These are phyloP conservation scores for Cyclostephanos tholiformis DNA, from an alignment of 108 stramenopile genomes.

Conservation along the genomic window DNA sequence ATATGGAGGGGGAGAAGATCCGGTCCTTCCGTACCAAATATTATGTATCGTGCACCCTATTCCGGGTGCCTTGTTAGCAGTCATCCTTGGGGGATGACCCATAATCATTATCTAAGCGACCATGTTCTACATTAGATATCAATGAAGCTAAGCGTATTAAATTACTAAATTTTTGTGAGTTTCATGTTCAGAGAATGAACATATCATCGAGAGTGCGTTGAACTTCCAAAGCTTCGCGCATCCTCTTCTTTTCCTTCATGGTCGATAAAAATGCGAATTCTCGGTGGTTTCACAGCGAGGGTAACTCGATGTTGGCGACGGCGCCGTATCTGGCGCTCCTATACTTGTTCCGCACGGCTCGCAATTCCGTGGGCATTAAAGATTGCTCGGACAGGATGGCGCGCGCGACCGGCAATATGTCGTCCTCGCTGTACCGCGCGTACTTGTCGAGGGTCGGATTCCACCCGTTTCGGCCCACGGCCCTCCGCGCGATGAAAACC, in stretches of 20 bases:
- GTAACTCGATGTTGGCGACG: constrained; percentile 55
- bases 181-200: no score
- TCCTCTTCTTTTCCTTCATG: no score
- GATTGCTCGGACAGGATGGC: constrained; percentile 56
- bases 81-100: no score
- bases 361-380: constrained; percentile 43
- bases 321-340: constrained; percentile 54
- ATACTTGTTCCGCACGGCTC: constrained; percentile 81
- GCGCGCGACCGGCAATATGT: constrained; percentile 70
- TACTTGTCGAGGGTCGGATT: constrained; percentile 84
- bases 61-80: no score
- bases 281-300: constrained; percentile 7
- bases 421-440: constrained; percentile 79
- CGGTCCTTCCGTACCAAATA: no score
- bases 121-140: no score
- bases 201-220: background rate
- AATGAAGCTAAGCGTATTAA: no score
- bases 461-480: constrained; percentile 80
- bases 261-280: background rate
- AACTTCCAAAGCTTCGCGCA: constrained; percentile 8
- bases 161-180: no score
- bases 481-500: constrained; percentile 80
- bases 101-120: no score
- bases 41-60: no score
- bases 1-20: no score